Base-by-base conservation (phyloP, 306 rosid species). In the Trifolium pratense region DNA sequence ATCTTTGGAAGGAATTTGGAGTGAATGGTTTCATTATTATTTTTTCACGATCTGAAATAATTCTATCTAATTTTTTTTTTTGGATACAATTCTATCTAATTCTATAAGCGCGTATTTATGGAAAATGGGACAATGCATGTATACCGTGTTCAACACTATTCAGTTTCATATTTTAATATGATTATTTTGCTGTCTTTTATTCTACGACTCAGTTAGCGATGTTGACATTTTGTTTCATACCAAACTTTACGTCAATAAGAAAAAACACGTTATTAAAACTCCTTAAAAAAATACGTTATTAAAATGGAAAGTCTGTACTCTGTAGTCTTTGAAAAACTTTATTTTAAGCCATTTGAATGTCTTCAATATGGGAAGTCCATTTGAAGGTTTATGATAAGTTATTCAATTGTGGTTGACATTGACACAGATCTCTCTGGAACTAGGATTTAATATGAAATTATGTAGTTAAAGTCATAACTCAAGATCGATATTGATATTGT, bases 141-240 rank as follows among this genome's bases (percentile, higher is more conserved):
- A 14, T 14, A 31, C 40, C 66, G 65, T 59, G 21, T 59, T 59
- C 20, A 59, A 29, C 65, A 29, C 42, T 59, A 9, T 7, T 53
- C 2, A 20, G 18, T 7, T 20, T 53, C 14, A 53, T 53, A 53
- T n/a, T 49, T 53, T 18, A 53, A 18, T 18, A 53, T 18, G 15
- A 20, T 18, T 53, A 7, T 10, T 4, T 52, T 25, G 59, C 59
- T 53, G 59, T 53, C 59, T 13, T 13, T 20, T 53, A 53, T 53
- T 53, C 29, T 53, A 3, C 0, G 60, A 53, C 15, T 20, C 3
- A 53, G 42, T 29, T 59, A 3, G 6, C 2, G 10, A 36, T 2
- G 3, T 31, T 59, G 66, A 59, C 66, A 59, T 59, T 53, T 53
- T 21, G 11, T 53, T 59, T 40, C 66, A 59, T 59, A 29, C 65